Conservation (phyloP, 768 basidiomycete species). For the Podaxis carcinomalis region DNA sequence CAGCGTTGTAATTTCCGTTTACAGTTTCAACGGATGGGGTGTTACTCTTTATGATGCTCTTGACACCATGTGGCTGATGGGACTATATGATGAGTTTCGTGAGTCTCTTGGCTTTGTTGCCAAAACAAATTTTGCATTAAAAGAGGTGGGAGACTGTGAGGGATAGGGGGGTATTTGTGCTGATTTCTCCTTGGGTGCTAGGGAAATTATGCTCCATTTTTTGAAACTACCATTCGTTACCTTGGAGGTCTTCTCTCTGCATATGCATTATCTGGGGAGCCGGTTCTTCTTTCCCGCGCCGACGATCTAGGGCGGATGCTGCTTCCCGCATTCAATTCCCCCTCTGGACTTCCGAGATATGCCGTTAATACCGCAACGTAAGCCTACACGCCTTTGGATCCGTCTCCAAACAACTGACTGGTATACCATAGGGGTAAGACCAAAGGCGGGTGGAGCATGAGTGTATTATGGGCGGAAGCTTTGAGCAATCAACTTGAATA, state of each 20-base stretch:
- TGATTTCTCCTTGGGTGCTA: slow-evolving; percentile 1
- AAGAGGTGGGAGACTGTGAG: background rate
- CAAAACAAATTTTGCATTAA: slow-evolving; percentile 38
- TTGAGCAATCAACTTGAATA: slow-evolving; percentile 66
- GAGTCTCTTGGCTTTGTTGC: slow-evolving; percentile 51
- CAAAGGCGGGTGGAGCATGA: slow-evolving; percentile 26
- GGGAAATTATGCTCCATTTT: slow-evolving; percentile 47
- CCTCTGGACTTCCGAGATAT: slow-evolving; percentile 65
- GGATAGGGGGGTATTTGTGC: background rate
- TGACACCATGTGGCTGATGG: slow-evolving; percentile 83
- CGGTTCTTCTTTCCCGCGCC: slow-evolving; percentile 59
- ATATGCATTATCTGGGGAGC: slow-evolving; percentile 67
- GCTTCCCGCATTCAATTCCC: slow-evolving; percentile 66
- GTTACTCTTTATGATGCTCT: slow-evolving; percentile 73
- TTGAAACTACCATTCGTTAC: slow-evolving; percentile 82
- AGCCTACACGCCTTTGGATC: slow-evolving; percentile 11
- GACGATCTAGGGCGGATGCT: slow-evolving; percentile 70
- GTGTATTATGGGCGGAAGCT: slow-evolving; percentile 35
- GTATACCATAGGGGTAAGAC: slow-evolving; percentile 29
- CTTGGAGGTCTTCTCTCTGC: slow-evolving; percentile 81
- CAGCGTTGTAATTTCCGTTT: background rate
- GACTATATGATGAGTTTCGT: slow-evolving; percentile 57
- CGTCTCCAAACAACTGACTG: background rate
- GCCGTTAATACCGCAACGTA: slow-evolving; percentile 61
- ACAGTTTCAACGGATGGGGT: slow-evolving; percentile 73